Conservation (phyloP, 2,329 filamentous ascomycete genomes). For the Diaporthe nobilis region DNA sequence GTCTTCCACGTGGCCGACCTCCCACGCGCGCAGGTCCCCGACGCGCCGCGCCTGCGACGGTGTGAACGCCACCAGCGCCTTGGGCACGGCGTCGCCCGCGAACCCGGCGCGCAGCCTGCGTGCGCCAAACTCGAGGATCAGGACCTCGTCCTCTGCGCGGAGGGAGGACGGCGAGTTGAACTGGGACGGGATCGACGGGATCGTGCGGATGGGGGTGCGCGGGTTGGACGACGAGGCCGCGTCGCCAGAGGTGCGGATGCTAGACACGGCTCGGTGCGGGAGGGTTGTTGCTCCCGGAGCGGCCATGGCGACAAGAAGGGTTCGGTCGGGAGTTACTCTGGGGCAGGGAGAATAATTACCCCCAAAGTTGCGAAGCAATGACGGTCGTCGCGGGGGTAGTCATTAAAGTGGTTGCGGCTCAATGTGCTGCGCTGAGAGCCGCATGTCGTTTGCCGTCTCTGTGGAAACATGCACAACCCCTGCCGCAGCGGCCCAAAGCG, state of each 20-base stretch:
- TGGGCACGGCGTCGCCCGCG: constrained; percentile 85
- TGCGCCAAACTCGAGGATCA: constrained; percentile 87
- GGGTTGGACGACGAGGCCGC: constrained; percentile 54
- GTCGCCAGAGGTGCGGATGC: constrained; percentile 59
- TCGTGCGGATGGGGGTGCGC: constrained; percentile 71
- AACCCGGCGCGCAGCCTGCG: constrained; percentile 87
- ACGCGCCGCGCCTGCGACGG: constrained; percentile 82
- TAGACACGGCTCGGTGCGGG: constrained; percentile 71
- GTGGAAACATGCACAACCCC: constrained; percentile 44
- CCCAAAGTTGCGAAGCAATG: neutral
- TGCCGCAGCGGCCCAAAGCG: constrained; percentile 43
- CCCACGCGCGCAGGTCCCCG: constrained; percentile 86
- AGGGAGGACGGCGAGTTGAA: constrained; percentile 74
- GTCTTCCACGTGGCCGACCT: constrained; percentile 64
- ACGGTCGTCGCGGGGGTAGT: neutral
- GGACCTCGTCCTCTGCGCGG: constrained; percentile 84
- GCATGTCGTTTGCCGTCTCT: constrained; percentile 40
- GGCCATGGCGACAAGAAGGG: constrained; percentile 55
- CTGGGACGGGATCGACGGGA: constrained; percentile 66
- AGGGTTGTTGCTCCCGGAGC: constrained; percentile 59
- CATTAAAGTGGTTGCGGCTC: constrained; percentile 21
- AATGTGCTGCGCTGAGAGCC: neutral
- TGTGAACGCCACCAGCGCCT: constrained; percentile 77
- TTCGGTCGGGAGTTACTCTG: neutral
- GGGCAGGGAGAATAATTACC: neutral